Evolutionary conservation across 1,284 basidiomycete species (phyloP).

Genomic region (Rhodotorula sp.): DNA sequence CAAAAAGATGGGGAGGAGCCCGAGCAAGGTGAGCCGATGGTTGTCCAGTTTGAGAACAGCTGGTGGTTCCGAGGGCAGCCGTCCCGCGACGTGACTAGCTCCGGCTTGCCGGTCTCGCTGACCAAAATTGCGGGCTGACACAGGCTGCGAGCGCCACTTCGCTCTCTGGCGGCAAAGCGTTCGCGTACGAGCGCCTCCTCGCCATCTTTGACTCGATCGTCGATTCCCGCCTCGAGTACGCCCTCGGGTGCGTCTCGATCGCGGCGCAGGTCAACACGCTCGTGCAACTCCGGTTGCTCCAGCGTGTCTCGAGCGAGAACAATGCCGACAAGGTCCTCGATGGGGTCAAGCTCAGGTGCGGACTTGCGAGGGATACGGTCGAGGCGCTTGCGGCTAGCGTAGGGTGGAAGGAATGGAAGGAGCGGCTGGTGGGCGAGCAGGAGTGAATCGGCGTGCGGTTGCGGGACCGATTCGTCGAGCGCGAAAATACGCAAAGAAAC

Average conservation of each 20-base stretch:
- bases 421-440: constrained; percentile 22
- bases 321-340: constrained; percentile 33
- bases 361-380: constrained; percentile 24
- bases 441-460: background rate
- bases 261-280: constrained; percentile 29
- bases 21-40: constrained; percentile 20
- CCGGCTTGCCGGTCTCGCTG: background rate
- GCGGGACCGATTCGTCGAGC: too few relatives aligned
- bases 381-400: constrained; percentile 32
- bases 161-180: constrained; percentile 34
- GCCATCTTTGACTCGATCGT: constrained; percentile 38
- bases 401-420: constrained; percentile 32
- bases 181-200: constrained; percentile 36
- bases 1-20: constrained; percentile 9
- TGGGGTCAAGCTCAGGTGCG: constrained; percentile 37
- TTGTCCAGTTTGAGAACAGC: background rate
- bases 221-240: constrained; percentile 16
- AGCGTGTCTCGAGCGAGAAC: constrained; percentile 18
- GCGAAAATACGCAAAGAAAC: too few relatives aligned
- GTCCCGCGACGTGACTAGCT: background rate
- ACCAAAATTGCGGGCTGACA: background rate
- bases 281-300: constrained; percentile 30
- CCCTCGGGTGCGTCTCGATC: constrained; percentile 15
- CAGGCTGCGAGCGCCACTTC: constrained; percentile 14
- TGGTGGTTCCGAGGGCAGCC: background rate